These are phyloP conservation scores for Ascoidea tarda DNA, from an alignment of 805 yeast species.

Conservation along the genomic window DNA sequence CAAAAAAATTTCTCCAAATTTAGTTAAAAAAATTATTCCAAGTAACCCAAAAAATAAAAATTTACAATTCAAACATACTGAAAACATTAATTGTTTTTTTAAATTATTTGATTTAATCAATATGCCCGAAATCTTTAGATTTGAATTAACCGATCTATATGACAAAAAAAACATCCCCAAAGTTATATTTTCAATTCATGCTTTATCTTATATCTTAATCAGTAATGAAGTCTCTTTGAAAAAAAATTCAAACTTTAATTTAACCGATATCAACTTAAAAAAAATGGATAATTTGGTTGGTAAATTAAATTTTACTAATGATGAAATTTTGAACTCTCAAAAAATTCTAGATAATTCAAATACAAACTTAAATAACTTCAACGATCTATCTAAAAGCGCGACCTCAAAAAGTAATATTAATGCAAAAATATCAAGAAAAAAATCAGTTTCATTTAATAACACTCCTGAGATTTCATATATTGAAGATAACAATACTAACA, in stretches of 20 bases:
- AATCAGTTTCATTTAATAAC: constrained; percentile 3
- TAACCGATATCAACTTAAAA: constrained; percentile 40
- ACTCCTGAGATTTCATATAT: background rate
- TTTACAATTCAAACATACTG: constrained; percentile 81
- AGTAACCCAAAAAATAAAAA: constrained; percentile 44
- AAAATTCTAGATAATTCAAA: constrained; percentile 48
- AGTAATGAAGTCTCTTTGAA: too few species aligned
- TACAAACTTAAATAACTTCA: constrained; percentile 55
- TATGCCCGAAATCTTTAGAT: constrained; percentile 77
- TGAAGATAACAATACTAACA: background rate
- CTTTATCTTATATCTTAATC: constrained; percentile 62
- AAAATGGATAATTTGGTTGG: constrained; percentile 50
- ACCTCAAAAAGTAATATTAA: background rate
- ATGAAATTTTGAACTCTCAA: constrained; percentile 57
- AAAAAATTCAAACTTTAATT: constrained; percentile 11
- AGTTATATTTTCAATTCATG: constrained; percentile 86
- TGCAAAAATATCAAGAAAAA: constrained; percentile 6
- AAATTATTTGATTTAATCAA: constrained; percentile 49
- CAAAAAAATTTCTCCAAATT: constrained; percentile 52
- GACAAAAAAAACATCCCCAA: constrained; percentile 86
- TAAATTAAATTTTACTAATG: constrained; percentile 44
- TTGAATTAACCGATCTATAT: constrained; percentile 84
- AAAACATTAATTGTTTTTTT: constrained; percentile 79
- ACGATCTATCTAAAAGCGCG: background rate
- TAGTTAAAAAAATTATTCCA: constrained; percentile 38